These are phyloP conservation scores for Letharia columbiana DNA, from an alignment of 495 filamentous ascomycete species.

Conservation along the genomic window DNA sequence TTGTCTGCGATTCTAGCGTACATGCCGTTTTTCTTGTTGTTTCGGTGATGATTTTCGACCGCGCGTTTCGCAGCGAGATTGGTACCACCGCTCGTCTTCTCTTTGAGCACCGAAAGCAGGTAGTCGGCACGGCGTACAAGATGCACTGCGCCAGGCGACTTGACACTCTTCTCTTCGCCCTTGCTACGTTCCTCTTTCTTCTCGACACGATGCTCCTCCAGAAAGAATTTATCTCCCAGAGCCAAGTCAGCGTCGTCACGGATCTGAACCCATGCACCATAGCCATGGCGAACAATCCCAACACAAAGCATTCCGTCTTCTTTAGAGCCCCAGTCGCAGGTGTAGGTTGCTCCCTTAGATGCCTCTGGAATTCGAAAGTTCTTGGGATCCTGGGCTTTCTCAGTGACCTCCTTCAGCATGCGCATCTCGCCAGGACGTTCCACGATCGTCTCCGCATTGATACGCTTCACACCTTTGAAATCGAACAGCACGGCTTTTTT, in stretches of 20 bases:
- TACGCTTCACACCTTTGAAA: constrained; percentile 78
- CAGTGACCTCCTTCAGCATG: constrained; percentile 65
- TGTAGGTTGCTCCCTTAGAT: constrained; percentile 77
- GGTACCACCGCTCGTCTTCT: constrained; percentile 59
- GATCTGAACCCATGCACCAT: constrained; percentile 88
- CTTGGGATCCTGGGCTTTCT: constrained; percentile 51
- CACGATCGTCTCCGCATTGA: constrained; percentile 90
- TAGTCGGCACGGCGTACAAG: constrained; percentile 93
- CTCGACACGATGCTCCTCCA: constrained; percentile 96
- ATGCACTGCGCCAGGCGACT: constrained; percentile 92
- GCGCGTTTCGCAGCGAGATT: constrained; percentile 62
- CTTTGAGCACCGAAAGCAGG: constrained; percentile 79
- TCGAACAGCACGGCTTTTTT: constrained; percentile 94
- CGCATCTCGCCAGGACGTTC: constrained; percentile 83
- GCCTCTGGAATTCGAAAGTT: constrained; percentile 87
- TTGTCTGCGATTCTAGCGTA: constrained; percentile 30
- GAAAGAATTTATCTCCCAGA: constrained; percentile 85
- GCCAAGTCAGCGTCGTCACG: constrained; percentile 82
- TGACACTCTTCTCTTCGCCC: constrained; percentile 65
- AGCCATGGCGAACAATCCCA: constrained; percentile 85
- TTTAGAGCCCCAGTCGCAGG: constrained; percentile 77
- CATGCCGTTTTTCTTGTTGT: constrained; percentile 57
- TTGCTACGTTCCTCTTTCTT: constrained; percentile 86
- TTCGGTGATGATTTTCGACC: constrained; percentile 83
- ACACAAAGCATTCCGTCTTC: constrained; percentile 97